Evolutionary conservation across 768 basidiomycete genomes (phyloP).

Genomic region (Mycena rebaudengoi): DNA sequence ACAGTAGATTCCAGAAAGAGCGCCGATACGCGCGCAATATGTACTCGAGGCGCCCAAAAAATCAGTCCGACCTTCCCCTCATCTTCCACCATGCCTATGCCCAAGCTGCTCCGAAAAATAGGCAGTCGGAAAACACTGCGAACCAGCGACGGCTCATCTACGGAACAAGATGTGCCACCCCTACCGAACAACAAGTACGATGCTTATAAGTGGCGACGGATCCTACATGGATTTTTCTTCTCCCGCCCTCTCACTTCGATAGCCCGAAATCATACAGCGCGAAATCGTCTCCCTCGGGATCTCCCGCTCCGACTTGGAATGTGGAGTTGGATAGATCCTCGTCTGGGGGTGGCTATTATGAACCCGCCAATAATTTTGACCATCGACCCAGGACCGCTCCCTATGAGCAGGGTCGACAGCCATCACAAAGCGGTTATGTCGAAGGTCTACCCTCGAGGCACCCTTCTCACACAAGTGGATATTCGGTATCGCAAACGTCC

Average conservation of each 20-base stretch:
- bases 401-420: neutral
- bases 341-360: constrained; percentile 8
- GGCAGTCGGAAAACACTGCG: constrained; percentile 18
- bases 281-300: constrained; percentile 14
- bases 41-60: neutral
- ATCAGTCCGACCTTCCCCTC: neutral
- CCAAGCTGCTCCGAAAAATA: constrained; percentile 20
- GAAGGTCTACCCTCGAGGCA: constrained; percentile 20
- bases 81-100: constrained; percentile 12
- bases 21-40: constrained; percentile 1
- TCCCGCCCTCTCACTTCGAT: constrained; percentile 7
- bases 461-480: constrained; percentile 10
- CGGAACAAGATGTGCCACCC: constrained; percentile 13
- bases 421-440: constrained; percentile 7
- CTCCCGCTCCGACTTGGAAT: constrained; percentile 9
- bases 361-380: constrained; percentile 1
- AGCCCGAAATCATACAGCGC: constrained; percentile 8
- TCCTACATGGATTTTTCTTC: neutral
- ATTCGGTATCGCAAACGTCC: constrained; percentile 4
- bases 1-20: constrained; percentile 11
- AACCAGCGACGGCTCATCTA: constrained; percentile 13
- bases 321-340: constrained; percentile 9
- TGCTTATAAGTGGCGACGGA: constrained; percentile 8
- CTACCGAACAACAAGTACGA: constrained; percentile 9
- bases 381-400: no score